Evolutionary conservation across 225 moss, liverwort and hornwort genomes (phyloP).

Genomic region (Marchantia paleacea): DNA sequence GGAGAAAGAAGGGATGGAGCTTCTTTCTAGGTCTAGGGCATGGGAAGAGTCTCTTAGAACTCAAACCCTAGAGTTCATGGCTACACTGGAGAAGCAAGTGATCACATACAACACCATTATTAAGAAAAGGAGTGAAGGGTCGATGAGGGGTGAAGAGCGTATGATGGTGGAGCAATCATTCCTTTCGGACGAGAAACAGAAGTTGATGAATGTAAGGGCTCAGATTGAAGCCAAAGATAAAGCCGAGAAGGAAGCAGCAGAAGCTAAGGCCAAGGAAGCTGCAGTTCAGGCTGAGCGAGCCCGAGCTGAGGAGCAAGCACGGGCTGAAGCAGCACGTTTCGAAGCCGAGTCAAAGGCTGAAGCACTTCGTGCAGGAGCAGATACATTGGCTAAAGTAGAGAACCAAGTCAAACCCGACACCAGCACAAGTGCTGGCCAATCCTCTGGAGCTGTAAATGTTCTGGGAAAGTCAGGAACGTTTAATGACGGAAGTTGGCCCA

Average conservation of each 20-base stretch:
- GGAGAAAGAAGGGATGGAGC: slow-evolving; percentile 53
- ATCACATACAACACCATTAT: slow-evolving; percentile 65
- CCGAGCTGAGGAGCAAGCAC: slow-evolving; percentile 70
- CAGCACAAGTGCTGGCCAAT: slow-evolving; percentile 20
- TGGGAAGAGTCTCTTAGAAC: slow-evolving; percentile 78
- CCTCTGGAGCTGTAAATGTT: slow-evolving; percentile 18
- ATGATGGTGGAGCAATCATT: slow-evolving; percentile 86
- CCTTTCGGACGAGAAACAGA: slow-evolving; percentile 86
- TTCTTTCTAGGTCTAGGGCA: slow-evolving; percentile 65
- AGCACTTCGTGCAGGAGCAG: slow-evolving; percentile 73
- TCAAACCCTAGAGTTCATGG: slow-evolving; percentile 61
- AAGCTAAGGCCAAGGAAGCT: slow-evolving; percentile 79
- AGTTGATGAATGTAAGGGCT: slow-evolving; percentile 75
- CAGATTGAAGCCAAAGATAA: slow-evolving; percentile 98
- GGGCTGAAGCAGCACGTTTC: slow-evolving; percentile 48
- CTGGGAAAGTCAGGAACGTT: slow-evolving; percentile 41
- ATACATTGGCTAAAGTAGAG: slow-evolving; percentile 49
- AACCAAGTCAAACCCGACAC: slow-evolving; percentile 44
- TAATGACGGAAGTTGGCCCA: slow-evolving; percentile 57
- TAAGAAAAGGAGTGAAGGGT: slow-evolving; percentile 69
- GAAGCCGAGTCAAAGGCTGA: slow-evolving; percentile 65
- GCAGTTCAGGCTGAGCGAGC: slow-evolving; percentile 80
- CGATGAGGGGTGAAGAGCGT: slow-evolving; percentile 91
- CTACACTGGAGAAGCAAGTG: slow-evolving; percentile 70
- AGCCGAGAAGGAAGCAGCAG: slow-evolving; percentile 83